A percentile compares a stretch with the other conserved stretches of the same genome.
Evolutionary conservation across 805 yeast species (phyloP).

Genomic region (Barnettozyma populi): DNA sequence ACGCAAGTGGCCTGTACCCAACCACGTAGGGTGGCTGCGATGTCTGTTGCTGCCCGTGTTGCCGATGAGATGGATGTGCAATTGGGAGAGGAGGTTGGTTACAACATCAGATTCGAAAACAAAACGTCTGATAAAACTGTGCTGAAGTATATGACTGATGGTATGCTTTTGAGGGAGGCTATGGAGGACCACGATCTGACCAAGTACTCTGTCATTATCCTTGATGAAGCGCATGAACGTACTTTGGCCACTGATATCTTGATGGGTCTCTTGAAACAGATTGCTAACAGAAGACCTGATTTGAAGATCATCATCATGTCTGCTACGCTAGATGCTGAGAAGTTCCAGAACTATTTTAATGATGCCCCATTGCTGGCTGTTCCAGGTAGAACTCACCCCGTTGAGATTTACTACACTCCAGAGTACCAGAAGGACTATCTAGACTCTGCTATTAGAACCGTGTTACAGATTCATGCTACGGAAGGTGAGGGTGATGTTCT

Average conservation of each 20-base stretch:
- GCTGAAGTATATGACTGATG: slow-evolving; percentile 95
- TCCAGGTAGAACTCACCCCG: slow-evolving; percentile 97
- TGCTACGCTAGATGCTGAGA: slow-evolving; percentile 95
- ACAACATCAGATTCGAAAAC: slow-evolving; percentile 90
- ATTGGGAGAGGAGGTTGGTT: slow-evolving; percentile 93
- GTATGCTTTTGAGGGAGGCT: slow-evolving; percentile 95
- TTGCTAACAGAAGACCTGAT: slow-evolving; percentile 75
- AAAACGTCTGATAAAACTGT: slow-evolving; percentile 76
- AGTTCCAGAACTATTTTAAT: slow-evolving; percentile 84
- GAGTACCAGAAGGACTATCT: slow-evolving; percentile 93
- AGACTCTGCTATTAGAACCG: slow-evolving; percentile 94
- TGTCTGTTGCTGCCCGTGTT: slow-evolving; percentile 96
- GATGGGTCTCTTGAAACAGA: slow-evolving; percentile 90
- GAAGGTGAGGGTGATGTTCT: slow-evolving; percentile 91
- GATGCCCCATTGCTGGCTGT: slow-evolving; percentile 93
- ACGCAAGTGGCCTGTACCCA: slow-evolving; percentile 92
- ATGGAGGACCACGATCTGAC: slow-evolving; percentile 88
- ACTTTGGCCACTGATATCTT: slow-evolving; percentile 93
- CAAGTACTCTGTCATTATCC: slow-evolving; percentile 81
- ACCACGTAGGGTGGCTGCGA: slow-evolving; percentile 98
- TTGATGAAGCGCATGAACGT: slow-evolving; percentile 98
- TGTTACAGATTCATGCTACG: slow-evolving; percentile 92
- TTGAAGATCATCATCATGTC: slow-evolving; percentile 93
- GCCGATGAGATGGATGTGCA: slow-evolving; percentile 96
- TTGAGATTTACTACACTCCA: slow-evolving; percentile 93